phyloP scores from a whole-genome alignment of 176 grass and related monocot genomes.

The Zizania latifolia region DNA sequence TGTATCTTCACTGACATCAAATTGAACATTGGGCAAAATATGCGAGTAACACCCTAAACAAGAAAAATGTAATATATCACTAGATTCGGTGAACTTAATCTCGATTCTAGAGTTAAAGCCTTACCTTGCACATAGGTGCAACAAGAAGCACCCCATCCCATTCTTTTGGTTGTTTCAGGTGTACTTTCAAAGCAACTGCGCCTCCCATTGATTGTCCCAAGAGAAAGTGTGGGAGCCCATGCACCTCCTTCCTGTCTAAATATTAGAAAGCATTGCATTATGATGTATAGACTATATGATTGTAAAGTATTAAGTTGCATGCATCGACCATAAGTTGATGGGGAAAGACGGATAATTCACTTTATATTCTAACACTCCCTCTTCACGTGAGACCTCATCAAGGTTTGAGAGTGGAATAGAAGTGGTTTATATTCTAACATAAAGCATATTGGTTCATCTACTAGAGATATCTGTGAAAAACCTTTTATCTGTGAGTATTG shows the following conservation, averaged over 20 bases:
- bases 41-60: constrained; percentile 2
- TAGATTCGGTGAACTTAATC: constrained; percentile 3
- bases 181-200: constrained; percentile 84
- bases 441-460: constrained; percentile 12
- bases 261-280: constrained; percentile 14
- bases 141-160: constrained; percentile 95
- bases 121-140: constrained; percentile 97
- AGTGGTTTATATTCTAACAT: no score
- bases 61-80: background rate
- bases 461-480: constrained; percentile 22
- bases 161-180: constrained; percentile 67
- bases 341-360: no score
- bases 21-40: background rate
- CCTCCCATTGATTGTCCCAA: constrained; percentile 99
- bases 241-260: constrained; percentile 54
- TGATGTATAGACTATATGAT: constrained; percentile 14
- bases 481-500: constrained; percentile 79
- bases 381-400: no score
- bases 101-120: background rate
- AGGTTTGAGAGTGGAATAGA: no score
- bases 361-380: no score
- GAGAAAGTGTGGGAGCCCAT: constrained; percentile 60
- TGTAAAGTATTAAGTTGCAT: no score
- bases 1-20: background rate
- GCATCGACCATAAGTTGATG: no score